Evolutionary conservation across 2,329 filamentous ascomycete genomes (phyloP).

Genomic region (Epichloe gansuensis): DNA sequence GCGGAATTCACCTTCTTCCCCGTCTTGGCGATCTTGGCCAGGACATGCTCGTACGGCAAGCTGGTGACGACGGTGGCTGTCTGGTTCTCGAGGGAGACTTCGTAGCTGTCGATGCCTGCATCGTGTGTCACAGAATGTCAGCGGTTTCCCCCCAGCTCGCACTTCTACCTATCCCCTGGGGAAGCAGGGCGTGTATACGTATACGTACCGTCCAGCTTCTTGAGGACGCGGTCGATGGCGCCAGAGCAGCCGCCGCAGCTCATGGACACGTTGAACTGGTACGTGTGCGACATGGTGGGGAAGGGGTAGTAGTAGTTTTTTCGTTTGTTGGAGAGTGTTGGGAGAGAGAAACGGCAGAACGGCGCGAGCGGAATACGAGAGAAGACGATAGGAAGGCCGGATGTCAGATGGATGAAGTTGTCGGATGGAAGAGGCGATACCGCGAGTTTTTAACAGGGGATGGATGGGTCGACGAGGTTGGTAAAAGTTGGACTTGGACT

Average conservation of each 20-base stretch:
- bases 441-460: too few relatives aligned
- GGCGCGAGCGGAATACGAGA: not conserved
- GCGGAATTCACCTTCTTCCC: constrained; percentile 80
- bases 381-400: too few relatives aligned
- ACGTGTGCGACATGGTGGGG: constrained; percentile 60
- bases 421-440: too few relatives aligned
- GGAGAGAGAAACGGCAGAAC: too few relatives aligned
- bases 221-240: constrained; percentile 81
- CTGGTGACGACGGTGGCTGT: constrained; percentile 63
- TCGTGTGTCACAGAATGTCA: not conserved
- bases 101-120: constrained; percentile 72
- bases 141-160: not conserved
- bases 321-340: not conserved
- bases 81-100: constrained; percentile 78
- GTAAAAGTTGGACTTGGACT: too few relatives aligned
- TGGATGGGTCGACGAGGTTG: too few relatives aligned
- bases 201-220: constrained; percentile 71
- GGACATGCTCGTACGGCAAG: constrained; percentile 67
- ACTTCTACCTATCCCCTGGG: too few relatives aligned
- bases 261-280: constrained; percentile 94
- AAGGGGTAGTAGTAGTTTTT: not conserved
- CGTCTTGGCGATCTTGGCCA: constrained; percentile 85
- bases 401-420: too few relatives aligned
- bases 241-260: constrained; percentile 92
- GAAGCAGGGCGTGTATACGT: too few relatives aligned